Evolutionary conservation across 139 green algal genomes (phyloP).

Genomic region (Tetradesmus obliquus): DNA sequence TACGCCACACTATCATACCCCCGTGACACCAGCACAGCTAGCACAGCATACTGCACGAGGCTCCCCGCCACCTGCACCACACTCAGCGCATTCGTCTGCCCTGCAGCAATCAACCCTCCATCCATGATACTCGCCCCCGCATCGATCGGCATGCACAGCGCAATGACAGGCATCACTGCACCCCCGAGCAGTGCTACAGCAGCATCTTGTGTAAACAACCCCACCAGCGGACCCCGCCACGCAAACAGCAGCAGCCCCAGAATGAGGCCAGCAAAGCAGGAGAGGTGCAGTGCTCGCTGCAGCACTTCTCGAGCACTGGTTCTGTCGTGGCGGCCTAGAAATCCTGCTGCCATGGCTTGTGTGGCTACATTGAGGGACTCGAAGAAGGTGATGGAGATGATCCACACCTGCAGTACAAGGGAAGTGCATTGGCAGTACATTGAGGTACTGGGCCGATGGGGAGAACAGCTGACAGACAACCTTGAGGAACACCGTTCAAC

Average conservation of each 20-base stretch:
- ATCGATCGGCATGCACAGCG: conserved; percentile 59
- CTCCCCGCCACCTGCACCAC: conserved; percentile 46
- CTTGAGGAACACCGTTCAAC: too few relatives aligned
- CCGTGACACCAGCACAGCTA: conserved; percentile 45
- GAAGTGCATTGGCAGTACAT: too few relatives aligned
- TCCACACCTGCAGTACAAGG: conserved; percentile 17
- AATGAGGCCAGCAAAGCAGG: conserved; percentile 14
- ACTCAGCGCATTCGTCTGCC: conserved; percentile 62
- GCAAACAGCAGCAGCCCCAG: conserved; percentile 49
- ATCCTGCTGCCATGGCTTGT: conserved; percentile 67
- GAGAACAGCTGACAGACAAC: too few relatives aligned
- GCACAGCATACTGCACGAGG: conserved; percentile 54
- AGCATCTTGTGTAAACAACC: conserved; percentile 60
- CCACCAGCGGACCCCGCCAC: conserved; percentile 41
- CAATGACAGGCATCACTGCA: conserved; percentile 58
- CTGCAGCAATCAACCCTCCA: conserved; percentile 65
- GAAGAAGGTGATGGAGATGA: conserved; percentile 69
- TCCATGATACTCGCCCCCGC: conserved; percentile 64
- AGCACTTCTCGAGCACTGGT: conserved; percentile 52
- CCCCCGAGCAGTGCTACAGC: conserved; percentile 50
- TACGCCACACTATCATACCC: conserved; percentile 46
- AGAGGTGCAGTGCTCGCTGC: conserved; percentile 51
- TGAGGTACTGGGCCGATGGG: too few relatives aligned
- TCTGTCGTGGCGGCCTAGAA: conserved; percentile 58
- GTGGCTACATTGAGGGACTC: conserved; percentile 77